These are phyloP conservation scores for Ambrosia hybrid DNA, from an alignment of 140 eudicot species.

Conservation along the genomic window DNA sequence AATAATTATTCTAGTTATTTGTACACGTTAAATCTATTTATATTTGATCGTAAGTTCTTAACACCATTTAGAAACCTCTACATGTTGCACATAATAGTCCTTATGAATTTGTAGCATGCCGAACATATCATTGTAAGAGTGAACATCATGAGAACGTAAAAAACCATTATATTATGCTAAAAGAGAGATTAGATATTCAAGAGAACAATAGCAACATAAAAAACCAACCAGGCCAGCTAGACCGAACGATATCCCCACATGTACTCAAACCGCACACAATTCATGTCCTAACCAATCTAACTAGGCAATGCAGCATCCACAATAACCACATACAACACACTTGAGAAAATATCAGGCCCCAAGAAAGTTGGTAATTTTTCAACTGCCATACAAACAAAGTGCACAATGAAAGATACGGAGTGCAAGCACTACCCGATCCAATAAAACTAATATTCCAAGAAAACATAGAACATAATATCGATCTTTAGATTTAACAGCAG, in stretches of 20 bases:
- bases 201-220: neutral
- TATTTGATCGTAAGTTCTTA: too few species aligned
- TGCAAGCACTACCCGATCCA: neutral
- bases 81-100: too few species aligned
- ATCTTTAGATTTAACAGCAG: conserved; percentile 12
- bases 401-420: conserved; percentile 7
- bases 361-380: conserved; percentile 14
- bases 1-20: too few species aligned
- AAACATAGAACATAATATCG: conserved; percentile 11
- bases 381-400: conserved; percentile 8
- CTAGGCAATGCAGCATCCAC: too few species aligned
- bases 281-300: neutral
- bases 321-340: too few species aligned
- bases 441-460: conserved; percentile 6
- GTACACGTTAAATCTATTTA: too few species aligned
- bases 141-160: too few species aligned
- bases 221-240: neutral
- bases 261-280: neutral
- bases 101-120: too few species aligned
- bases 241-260: neutral
- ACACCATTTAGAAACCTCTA: too few species aligned
- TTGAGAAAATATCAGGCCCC: neutral
- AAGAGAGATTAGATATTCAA: too few species aligned
- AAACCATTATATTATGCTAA: too few species aligned
- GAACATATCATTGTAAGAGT: too few species aligned